Conservation (phyloP, 768 basidiomycete species). For the Cantharellus cinnabarinus region DNA sequence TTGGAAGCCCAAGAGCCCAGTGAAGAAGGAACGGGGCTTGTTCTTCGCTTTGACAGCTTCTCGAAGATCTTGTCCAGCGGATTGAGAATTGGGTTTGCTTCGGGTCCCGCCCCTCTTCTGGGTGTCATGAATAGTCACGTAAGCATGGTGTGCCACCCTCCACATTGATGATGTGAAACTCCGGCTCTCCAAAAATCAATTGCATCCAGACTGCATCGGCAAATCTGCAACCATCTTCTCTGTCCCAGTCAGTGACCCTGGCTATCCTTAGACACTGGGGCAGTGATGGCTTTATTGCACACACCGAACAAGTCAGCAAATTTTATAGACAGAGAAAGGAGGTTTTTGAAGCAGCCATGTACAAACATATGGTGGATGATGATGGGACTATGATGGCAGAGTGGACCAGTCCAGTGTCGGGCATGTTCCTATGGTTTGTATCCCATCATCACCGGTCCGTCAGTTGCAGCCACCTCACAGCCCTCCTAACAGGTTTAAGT, state of each 20-base stretch:
- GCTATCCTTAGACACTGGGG: slow-evolving; percentile 53
- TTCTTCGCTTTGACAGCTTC: slow-evolving; percentile 75
- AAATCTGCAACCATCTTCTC: slow-evolving; percentile 43
- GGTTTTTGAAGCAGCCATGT: slow-evolving; percentile 56
- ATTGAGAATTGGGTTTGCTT: slow-evolving; percentile 62
- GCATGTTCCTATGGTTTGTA: slow-evolving; percentile 77
- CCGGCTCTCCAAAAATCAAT: too few relatives aligned
- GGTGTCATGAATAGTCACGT: slow-evolving; percentile 53
- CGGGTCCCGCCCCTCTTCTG: slow-evolving; percentile 49
- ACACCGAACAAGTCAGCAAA: slow-evolving; percentile 44
- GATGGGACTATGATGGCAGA: slow-evolving; percentile 38
- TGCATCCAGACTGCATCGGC: slow-evolving; percentile 34
- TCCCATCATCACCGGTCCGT: slow-evolving; percentile 6
- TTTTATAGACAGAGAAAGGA: slow-evolving; percentile 61
- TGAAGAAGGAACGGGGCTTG: slow-evolving; percentile 33
- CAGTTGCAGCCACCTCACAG: neutral
- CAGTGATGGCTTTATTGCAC: slow-evolving; percentile 47
- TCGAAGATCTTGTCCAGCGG: slow-evolving; percentile 67
- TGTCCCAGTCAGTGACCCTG: slow-evolving; percentile 41
- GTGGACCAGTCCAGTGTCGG: slow-evolving; percentile 50
- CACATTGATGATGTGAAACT: neutral
- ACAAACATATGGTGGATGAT: slow-evolving; percentile 33
- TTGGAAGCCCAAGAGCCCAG: slow-evolving; percentile 38
- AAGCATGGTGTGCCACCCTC: slow-evolving; percentile 14
- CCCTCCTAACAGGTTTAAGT: slow-evolving; percentile 38